Evolutionary conservation across 169 alveolate genomes (phyloP), one percentile per base, ranked within the genome.

Genomic region (Neospora caninum): DNA sequence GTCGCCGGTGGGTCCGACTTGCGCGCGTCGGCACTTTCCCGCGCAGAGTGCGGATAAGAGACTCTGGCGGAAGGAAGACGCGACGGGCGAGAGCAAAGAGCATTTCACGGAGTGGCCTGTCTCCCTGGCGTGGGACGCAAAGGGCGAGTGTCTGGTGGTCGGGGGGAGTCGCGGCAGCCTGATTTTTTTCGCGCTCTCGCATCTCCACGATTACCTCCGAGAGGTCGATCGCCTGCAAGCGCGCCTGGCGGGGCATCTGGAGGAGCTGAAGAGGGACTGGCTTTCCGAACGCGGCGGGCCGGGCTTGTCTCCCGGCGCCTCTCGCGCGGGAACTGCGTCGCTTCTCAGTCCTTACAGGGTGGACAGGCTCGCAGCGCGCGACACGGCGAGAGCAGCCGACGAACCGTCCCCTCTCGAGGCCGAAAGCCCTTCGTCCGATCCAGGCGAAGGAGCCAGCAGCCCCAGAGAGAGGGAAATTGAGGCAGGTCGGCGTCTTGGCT

Each of bases 131-230:
- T 91, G 94, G 94, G 91, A 86, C 80, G 88, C 82, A 38, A 41
- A 45, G 42, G 94, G 94, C 42, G 94, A 91, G 36, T 22, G 42
- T 38, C 89, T 91, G n/a, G 94, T 36, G 7, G 80, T 91, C 6
- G 94, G 94, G 39, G 67, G 94, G 54, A 78, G 94, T 25, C 70
- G 69, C 49, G 94, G 94, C 70, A 67, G 82, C 34, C 94, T 91
- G 36, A 54, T 73, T 25, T 45, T 91, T 10, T 91, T 82, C 70
- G 70, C 94, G 70, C 54, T 91, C 9, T 69, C 70, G 39, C 45
- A 69, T 73, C 80, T 91, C 82, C 20, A 34, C 45, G 80, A 80
- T 4, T 91, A 78, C 89, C 58, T 43, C 36, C 80, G 82, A 43
- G 89, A 84, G 16, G 94, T 78, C 29, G 86, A 78, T 78, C 39